A percentile compares a stretch with the other conserved stretches of the same genome.
phyloP scores from a whole-genome alignment of 441 rosid genomes.

The Mallotus repandus region DNA sequence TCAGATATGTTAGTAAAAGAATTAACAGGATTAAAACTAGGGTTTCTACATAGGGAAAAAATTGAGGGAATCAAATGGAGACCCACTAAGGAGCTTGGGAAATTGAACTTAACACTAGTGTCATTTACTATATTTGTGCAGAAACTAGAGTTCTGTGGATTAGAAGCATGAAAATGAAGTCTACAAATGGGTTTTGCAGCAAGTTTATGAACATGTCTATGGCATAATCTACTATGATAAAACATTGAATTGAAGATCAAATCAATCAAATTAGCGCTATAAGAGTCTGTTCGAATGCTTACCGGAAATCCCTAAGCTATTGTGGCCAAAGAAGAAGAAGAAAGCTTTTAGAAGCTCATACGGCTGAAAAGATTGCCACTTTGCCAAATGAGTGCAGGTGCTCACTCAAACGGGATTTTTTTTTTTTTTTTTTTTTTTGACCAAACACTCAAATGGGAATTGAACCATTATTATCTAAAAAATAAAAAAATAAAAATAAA shows the following conservation, averaged over 20 bases:
- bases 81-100: slow-evolving; percentile 29
- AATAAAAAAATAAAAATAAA: too few species aligned
- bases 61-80: slow-evolving; percentile 23
- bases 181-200: slow-evolving; percentile 26
- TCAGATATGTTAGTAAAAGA: background rate
- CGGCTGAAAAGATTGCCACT: background rate
- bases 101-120: slow-evolving; percentile 17
- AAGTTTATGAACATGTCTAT: slow-evolving; percentile 27
- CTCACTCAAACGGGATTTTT: too few species aligned
- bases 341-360: background rate
- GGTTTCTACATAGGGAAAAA: slow-evolving; percentile 20
- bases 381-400: background rate
- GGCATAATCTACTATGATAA: slow-evolving; percentile 18
- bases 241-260: slow-evolving; percentile 22
- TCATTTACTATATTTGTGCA: slow-evolving; percentile 3
- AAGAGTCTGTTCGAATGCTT: background rate
- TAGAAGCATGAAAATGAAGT: slow-evolving; percentile 25
- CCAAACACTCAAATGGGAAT: too few species aligned
- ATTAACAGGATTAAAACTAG: background rate
- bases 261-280: too few species aligned
- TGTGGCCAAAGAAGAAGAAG: background rate
- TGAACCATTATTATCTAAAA: too few species aligned
- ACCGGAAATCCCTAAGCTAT: slow-evolving; percentile 8
- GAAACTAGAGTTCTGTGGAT: slow-evolving; percentile 18
- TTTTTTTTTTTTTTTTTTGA: too few species aligned